Conservation (phyloP, 2,329 filamentous ascomycete species). For the Pseudovirgaria hyperparasitica region DNA sequence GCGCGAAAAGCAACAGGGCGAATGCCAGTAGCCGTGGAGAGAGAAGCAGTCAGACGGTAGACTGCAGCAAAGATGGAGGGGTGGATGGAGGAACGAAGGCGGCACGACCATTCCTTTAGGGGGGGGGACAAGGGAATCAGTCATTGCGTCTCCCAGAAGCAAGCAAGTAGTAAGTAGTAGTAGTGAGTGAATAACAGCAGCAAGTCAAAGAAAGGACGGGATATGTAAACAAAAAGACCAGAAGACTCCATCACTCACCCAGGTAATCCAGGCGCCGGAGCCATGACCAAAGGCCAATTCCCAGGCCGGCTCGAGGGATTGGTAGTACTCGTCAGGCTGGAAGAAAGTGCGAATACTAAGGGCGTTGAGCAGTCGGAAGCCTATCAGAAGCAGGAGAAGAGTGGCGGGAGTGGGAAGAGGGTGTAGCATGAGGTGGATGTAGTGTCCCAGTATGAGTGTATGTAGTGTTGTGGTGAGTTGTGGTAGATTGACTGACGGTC, state of each 20-base stretch:
- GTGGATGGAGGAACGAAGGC: slow-evolving; percentile 80
- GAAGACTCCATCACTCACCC: slow-evolving; percentile 46
- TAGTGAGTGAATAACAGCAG: slow-evolving; percentile 1
- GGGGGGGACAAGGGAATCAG: slow-evolving; percentile 16
- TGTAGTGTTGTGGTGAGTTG: neutral
- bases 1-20: slow-evolving; percentile 45
- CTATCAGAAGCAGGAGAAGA: slow-evolving; percentile 33
- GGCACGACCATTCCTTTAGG: slow-evolving; percentile 76
- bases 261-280: slow-evolving; percentile 86
- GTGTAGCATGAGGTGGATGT: neutral
- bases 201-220: neutral
- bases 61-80: slow-evolving; percentile 71
- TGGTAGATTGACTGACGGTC: neutral
- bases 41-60: slow-evolving; percentile 50
- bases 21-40: slow-evolving; percentile 43
- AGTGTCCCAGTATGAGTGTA: neutral
- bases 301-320: slow-evolving; percentile 92
- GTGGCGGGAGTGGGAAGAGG: slow-evolving; percentile 16
- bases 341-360: slow-evolving; percentile 79
- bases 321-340: slow-evolving; percentile 96
- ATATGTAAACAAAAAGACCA: slow-evolving; percentile 1
- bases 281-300: slow-evolving; percentile 63
- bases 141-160: neutral
- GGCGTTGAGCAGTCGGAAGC: slow-evolving; percentile 68
- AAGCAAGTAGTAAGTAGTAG: too few relatives aligned